Conservation (phyloP, 768 basidiomycete genomes). For the Suillus brevipes region DNA sequence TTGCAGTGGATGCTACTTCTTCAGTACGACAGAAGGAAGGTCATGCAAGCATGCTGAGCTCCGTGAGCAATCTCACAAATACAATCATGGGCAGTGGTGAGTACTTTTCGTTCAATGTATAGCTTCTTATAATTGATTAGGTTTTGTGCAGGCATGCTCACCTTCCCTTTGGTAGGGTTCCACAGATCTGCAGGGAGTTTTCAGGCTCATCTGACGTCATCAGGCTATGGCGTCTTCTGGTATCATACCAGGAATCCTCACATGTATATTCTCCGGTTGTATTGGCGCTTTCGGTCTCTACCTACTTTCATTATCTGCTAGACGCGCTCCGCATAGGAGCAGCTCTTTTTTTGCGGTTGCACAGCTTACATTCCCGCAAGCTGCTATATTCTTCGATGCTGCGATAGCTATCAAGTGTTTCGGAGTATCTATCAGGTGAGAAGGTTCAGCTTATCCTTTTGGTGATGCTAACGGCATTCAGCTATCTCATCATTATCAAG, state of each 20-base stretch:
- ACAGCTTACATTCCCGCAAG: conserved; percentile 85
- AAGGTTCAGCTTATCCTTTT: not conserved
- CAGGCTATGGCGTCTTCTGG: conserved; percentile 92
- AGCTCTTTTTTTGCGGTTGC: conserved; percentile 84
- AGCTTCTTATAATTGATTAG: conserved; percentile 4
- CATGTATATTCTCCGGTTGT: conserved; percentile 77
- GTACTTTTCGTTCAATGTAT: conserved; percentile 24
- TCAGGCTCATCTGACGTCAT: not conserved
- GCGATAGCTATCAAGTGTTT: conserved; percentile 97
- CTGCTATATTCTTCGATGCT: conserved; percentile 86
- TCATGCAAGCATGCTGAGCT: conserved; percentile 65
- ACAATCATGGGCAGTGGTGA: conserved; percentile 90
- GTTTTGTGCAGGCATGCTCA: conserved; percentile 69
- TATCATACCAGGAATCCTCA: conserved; percentile 85
- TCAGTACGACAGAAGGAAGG: conserved; percentile 48
- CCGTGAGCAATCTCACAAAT: conserved; percentile 79
- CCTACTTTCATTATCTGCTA: conserved; percentile 82
- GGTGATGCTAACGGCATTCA: conserved; percentile 27
- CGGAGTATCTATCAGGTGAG: conserved; percentile 89
- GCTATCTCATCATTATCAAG: conserved; percentile 91
- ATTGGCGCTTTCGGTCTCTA: conserved; percentile 87
- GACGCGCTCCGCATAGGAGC: conserved; percentile 67
- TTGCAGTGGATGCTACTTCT: conserved; percentile 40
- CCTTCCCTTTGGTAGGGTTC: conserved; percentile 72
- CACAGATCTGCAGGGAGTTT: not conserved